These are phyloP conservation scores for Entomortierella lignicola DNA, from an alignment of 192 early-diverging fungal genomes.

Conservation along the genomic window DNA sequence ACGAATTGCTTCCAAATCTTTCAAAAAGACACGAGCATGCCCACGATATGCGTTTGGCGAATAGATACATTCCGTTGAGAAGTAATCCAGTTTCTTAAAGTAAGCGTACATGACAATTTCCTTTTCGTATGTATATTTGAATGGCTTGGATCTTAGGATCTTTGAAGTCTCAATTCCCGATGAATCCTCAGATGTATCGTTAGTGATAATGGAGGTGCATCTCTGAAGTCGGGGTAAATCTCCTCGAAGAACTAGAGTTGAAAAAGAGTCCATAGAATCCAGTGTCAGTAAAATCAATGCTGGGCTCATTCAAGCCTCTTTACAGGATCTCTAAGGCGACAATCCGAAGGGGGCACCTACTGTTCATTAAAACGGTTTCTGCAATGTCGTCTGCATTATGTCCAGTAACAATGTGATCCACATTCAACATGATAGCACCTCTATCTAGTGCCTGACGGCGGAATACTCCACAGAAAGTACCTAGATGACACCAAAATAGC, in stretches of 20 bases:
- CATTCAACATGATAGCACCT: conserved; percentile 89
- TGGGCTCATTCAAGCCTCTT: neutral
- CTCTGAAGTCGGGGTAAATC: conserved; percentile 91
- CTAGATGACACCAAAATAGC: conserved; percentile 5
- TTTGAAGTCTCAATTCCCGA: conserved; percentile 59
- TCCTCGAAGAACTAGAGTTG: conserved; percentile 85
- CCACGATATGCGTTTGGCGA: conserved; percentile 98
- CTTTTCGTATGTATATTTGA: conserved; percentile 99
- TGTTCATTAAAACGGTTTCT: conserved; percentile 99
- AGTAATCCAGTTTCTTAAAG: conserved; percentile 96
- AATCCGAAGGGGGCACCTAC: conserved; percentile 46
- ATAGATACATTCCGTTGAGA: conserved; percentile 98
- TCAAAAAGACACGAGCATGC: conserved; percentile 92
- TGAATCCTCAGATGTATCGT: conserved; percentile 64
- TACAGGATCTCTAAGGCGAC: neutral
- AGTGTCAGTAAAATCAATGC: neutral
- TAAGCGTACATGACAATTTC: conserved; percentile 99
- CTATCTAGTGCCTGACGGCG: conserved; percentile 96
- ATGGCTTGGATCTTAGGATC: conserved; percentile 93
- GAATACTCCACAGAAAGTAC: conserved; percentile 98
- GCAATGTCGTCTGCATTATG: conserved; percentile 99
- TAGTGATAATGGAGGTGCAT: conserved; percentile 93
- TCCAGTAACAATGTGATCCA: conserved; percentile 97
- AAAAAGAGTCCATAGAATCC: neutral
- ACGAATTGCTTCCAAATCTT: conserved; percentile 93